A percentile compares a stretch with the other conserved stretches of the same genome.
Conservation (phyloP, 2,329 filamentous ascomycete species). For the Phyllosticta paracitricarpa region DNA sequence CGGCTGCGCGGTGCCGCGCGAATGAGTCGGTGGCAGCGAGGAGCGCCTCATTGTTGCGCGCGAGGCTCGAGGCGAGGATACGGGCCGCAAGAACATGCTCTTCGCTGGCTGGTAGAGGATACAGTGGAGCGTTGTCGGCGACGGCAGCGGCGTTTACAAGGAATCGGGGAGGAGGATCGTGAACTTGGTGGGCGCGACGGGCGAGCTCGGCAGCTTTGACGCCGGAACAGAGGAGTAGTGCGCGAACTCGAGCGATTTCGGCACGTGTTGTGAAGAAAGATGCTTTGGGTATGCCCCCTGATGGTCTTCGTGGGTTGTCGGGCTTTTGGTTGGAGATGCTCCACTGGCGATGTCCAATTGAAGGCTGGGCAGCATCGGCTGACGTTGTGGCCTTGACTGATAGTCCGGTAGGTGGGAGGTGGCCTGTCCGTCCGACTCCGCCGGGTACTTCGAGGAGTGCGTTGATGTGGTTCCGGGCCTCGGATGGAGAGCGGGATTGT, state of each 20-base stretch:
- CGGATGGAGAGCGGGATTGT: slow-evolving; percentile 17
- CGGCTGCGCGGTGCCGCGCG: slow-evolving; percentile 34
- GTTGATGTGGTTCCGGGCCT: slow-evolving; percentile 21
- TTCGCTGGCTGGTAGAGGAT: slow-evolving; percentile 40
- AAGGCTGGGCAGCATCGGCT: slow-evolving; percentile 22
- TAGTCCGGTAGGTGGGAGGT: slow-evolving; percentile 18
- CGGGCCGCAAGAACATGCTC: slow-evolving; percentile 46
- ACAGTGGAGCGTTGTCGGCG: slow-evolving; percentile 25
- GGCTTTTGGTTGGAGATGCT: slow-evolving; percentile 44
- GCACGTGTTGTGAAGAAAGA: slow-evolving; percentile 36
- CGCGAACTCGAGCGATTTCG: slow-evolving; percentile 71
- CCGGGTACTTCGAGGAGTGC: slow-evolving; percentile 24
- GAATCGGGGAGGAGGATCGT: slow-evolving; percentile 21
- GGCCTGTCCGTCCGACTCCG: slow-evolving; percentile 17
- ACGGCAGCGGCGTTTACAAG: slow-evolving; percentile 32
- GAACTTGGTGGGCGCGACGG: slow-evolving; percentile 48
- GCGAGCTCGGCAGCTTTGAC: slow-evolving; percentile 79
- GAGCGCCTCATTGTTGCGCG: slow-evolving; percentile 35
- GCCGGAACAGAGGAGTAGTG: slow-evolving; percentile 72
- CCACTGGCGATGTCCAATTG: slow-evolving; percentile 43
- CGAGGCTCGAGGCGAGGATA: slow-evolving; percentile 39
- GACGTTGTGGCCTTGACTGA: slow-evolving; percentile 7
- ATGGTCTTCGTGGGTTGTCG: slow-evolving; percentile 26
- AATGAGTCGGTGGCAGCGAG: slow-evolving; percentile 43
- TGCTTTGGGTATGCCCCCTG: slow-evolving; percentile 13